Evolutionary conservation across 2,329 filamentous ascomycete species (phyloP), one percentile per base, ranked within the genome.

Genomic region (Aureobasidium pullulans): DNA sequence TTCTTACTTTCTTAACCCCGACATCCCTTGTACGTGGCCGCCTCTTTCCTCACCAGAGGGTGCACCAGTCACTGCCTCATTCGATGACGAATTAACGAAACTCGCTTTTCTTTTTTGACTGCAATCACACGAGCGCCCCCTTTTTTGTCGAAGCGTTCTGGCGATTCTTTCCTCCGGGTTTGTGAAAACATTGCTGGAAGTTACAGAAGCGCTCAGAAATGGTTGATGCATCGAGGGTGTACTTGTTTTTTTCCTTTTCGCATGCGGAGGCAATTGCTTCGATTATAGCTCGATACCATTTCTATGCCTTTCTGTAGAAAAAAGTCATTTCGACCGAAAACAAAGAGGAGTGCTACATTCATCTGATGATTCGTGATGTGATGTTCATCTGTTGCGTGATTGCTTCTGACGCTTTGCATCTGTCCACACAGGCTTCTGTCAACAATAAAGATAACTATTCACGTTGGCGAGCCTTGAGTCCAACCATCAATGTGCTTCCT

Each of bases 251-350:
- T 47, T 23, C 13, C 9, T 32, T 46, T 52, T 52, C 40, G 57
- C 57, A 59, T 50, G 57, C 57, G 57, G 43, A 52, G 48, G 57
- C 54, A 16, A 34, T 53, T 59, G 57, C 57, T 59, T 59, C 47
- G 46, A 59, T 59, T 34, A 59, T 59, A 59, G 57, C 57, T 59
- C 57, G 57, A 59, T 59, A 59, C 57, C 57, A 59, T 59, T 59
- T 59, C 57, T 59, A 59, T 59, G 28, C 31, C 50, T 59, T 53
- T 49, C 29, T 57, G 54, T 57, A 57, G 54, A 57, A 48, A 44
- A 56, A 54, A 54, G 52, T 42, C 54, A 39, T 40, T 40, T 8
- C 53, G 44, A 32, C 54, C 31, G 49, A 31, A 57, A 40, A 19
- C 23, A 48, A 28, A n/a, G 34, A 47, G 40, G 13, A 46, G 37